Conservation (phyloP, 2,329 filamentous ascomycete species). For the Trichoderma harzianum region DNA sequence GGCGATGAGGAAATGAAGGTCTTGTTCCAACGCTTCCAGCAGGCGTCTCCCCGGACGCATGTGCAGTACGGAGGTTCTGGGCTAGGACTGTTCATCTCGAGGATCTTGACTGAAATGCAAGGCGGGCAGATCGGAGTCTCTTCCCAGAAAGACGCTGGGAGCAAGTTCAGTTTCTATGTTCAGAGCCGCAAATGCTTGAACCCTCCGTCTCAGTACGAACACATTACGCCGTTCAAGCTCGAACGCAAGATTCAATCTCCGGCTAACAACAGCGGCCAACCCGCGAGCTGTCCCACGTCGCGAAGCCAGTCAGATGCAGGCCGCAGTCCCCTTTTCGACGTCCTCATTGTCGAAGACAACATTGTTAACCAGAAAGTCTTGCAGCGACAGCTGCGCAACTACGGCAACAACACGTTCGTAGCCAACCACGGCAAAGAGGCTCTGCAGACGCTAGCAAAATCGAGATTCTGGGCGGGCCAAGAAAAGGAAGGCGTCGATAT, state of each 20-base stretch:
- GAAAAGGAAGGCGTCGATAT: conserved; percentile 50
- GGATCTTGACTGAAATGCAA: conserved; percentile 72
- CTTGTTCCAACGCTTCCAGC: conserved; percentile 66
- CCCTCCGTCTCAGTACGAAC: conserved; percentile 38
- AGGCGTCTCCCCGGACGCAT: conserved; percentile 65
- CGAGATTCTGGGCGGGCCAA: conserved; percentile 53
- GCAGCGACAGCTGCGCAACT: conserved; percentile 57
- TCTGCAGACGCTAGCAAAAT: conserved; percentile 53
- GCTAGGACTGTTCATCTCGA: conserved; percentile 70
- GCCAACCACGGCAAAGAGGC: conserved; percentile 65
- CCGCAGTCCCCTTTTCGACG: conserved; percentile 42
- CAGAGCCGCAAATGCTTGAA: conserved; percentile 57
- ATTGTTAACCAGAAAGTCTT: conserved; percentile 64
- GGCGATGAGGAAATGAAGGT: conserved; percentile 62
- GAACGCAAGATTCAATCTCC: conserved; percentile 29
- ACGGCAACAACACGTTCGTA: conserved; percentile 58
- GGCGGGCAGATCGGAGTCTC: conserved; percentile 74
- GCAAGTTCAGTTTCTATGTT: conserved; percentile 75
- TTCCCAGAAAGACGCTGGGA: conserved; percentile 64
- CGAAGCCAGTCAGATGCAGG: conserved; percentile 18
- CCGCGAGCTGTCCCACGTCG: conserved; percentile 20
- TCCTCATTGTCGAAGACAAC: conserved; percentile 67
- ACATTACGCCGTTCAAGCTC: conserved; percentile 36
- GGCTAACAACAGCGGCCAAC: conserved; percentile 22
- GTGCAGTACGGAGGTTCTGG: conserved; percentile 71